phyloP scores from a whole-genome alignment of 2,329 filamentous ascomycete genomes.

The Rhinocladiella similis region DNA sequence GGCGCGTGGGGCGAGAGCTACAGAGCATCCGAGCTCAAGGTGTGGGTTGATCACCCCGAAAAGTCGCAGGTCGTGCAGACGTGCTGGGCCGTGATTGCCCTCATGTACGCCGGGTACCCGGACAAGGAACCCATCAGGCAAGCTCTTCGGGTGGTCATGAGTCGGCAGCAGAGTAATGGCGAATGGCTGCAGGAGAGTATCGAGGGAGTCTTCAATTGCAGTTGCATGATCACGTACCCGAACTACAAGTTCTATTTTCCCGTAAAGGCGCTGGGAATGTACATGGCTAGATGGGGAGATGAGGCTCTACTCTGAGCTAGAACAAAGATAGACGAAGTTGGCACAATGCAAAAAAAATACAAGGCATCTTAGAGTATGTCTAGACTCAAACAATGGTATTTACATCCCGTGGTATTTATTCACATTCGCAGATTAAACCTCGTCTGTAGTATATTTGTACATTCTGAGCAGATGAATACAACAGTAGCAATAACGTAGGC shows the following conservation, averaged over 20 bases:
- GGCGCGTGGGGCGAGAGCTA: slow-evolving; percentile 98
- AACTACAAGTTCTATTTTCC: slow-evolving; percentile 99
- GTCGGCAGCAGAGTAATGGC: slow-evolving; percentile 80
- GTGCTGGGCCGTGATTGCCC: slow-evolving; percentile 79
- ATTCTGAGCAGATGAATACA: too few relatives aligned
- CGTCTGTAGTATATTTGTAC: too few relatives aligned
- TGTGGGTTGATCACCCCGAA: slow-evolving; percentile 65
- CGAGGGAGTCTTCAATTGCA: slow-evolving; percentile 98
- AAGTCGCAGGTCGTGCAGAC: slow-evolving; percentile 92
- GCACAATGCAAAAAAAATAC: background rate
- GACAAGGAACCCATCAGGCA: slow-evolving; percentile 69
- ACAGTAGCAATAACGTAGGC: too few relatives aligned
- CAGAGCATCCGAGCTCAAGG: slow-evolving; percentile 73
- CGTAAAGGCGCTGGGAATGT: slow-evolving; percentile 91
- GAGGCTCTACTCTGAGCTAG: slow-evolving; percentile 49
- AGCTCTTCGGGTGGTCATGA: slow-evolving; percentile 79
- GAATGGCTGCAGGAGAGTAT: slow-evolving; percentile 96
- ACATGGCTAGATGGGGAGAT: slow-evolving; percentile 69
- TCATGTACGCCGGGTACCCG: slow-evolving; percentile 82
- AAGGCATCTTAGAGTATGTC: background rate
- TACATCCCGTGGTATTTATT: too few relatives aligned
- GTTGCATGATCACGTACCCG: slow-evolving; percentile 97
- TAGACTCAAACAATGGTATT: background rate
- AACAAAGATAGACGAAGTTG: background rate
- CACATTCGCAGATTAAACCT: too few relatives aligned